A percentile compares a stretch with the other conserved stretches of the same genome.
Evolutionary conservation across 176 grass and related monocot genomes (phyloP).

Genomic region (Oryza glaberrima): DNA sequence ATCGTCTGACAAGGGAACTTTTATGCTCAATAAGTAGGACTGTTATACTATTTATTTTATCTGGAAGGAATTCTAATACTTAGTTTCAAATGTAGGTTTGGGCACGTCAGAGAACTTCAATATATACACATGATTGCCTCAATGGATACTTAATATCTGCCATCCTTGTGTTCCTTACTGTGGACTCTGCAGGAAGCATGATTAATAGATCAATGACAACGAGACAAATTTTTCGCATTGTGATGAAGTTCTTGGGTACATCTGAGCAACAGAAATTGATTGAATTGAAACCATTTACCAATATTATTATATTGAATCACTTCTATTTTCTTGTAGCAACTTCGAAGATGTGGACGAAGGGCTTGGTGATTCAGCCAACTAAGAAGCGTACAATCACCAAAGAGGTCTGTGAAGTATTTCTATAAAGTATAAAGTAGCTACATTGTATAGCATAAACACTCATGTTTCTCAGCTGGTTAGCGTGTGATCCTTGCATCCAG

Average conservation of each 20-base stretch:
- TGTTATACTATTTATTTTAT: conserved; percentile 5
- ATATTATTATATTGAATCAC: conserved; percentile 34
- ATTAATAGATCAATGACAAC: conserved; percentile 74
- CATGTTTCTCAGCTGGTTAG: no score
- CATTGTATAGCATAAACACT: no score
- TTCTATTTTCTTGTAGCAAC: conserved; percentile 62
- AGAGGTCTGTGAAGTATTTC: conserved; percentile 54
- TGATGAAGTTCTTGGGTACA: conserved; percentile 82
- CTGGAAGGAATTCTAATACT: conserved; percentile 35
- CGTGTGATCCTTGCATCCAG: no score
- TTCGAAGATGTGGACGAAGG: conserved; percentile 70
- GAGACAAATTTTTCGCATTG: conserved; percentile 71
- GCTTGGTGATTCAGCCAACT: conserved; percentile 69
- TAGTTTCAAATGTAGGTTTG: conserved; percentile 71
- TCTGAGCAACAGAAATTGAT: conserved; percentile 32
- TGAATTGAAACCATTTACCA: background rate
- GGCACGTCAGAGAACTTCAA: conserved; percentile 81
- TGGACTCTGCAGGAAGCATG: conserved; percentile 63
- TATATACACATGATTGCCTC: conserved; percentile 81
- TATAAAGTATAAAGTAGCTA: no score
- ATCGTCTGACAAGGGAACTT: background rate
- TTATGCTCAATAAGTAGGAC: conserved; percentile 11
- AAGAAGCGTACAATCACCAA: conserved; percentile 60
- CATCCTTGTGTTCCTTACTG: conserved; percentile 63
- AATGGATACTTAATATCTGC: conserved; percentile 93